A percentile compares a stretch with the other conserved stretches of the same genome.
Evolutionary conservation across 1,139 yeast genomes (phyloP).

Genomic region (Saccharomycopsis hybrid): DNA sequence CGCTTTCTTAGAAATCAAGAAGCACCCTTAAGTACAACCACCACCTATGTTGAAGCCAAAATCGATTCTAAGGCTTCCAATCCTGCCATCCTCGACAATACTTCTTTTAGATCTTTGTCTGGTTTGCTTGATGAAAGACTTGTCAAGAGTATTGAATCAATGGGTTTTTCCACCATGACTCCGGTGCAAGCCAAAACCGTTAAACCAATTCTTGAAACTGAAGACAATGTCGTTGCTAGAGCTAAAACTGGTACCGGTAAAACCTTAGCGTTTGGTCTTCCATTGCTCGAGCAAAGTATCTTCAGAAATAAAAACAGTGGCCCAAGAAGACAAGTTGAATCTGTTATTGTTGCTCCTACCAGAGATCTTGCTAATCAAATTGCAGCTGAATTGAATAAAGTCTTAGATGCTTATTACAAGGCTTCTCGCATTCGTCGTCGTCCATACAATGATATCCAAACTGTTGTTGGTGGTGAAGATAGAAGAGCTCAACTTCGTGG

Average conservation of each 20-base stretch:
- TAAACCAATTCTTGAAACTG: constrained; percentile 51
- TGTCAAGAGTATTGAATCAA: constrained; percentile 33
- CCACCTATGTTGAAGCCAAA: too few relatives aligned
- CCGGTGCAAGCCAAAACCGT: constrained; percentile 75
- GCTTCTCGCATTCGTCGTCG: constrained; percentile 41
- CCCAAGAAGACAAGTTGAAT: constrained; percentile 36
- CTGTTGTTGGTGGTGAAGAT: constrained; percentile 48
- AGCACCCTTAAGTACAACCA: too few relatives aligned
- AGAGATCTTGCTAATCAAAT: constrained; percentile 89
- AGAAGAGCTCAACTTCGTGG: constrained; percentile 33
- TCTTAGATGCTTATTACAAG: constrained; percentile 24
- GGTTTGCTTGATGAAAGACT: constrained; percentile 18
- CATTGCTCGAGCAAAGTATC: constrained; percentile 47
- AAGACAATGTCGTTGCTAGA: constrained; percentile 67
- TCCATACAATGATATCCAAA: constrained; percentile 24
- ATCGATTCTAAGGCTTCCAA: too few relatives aligned
- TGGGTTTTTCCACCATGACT: constrained; percentile 50
- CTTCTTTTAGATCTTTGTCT: neutral
- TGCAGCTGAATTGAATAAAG: constrained; percentile 53
- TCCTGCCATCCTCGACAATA: too few relatives aligned
- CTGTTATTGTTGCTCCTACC: constrained; percentile 82
- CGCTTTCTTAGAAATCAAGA: too few relatives aligned
- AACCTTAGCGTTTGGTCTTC: constrained; percentile 82
- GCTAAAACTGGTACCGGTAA: constrained; percentile 97
- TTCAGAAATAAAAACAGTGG: constrained; percentile 31